Conservation (phyloP, 2,329 filamentous ascomycete species). For the Fusarium nematophilum region DNA sequence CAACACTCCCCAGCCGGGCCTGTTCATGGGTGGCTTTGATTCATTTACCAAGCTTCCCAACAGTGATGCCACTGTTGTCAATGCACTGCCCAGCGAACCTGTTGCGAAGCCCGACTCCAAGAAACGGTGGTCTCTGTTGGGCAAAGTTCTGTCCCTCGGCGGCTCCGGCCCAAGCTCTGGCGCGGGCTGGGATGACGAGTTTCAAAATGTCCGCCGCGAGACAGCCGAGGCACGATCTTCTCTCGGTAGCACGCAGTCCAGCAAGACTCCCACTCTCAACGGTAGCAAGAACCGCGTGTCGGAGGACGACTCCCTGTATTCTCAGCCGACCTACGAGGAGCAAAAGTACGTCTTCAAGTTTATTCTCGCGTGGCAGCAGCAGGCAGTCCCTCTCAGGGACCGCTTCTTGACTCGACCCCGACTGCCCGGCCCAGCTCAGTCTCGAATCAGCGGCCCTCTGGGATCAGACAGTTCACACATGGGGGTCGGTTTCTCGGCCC, state of each 20-base stretch:
- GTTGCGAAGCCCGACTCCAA: constrained; percentile 57
- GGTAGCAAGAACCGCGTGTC: constrained; percentile 52
- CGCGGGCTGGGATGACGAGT: constrained; percentile 54
- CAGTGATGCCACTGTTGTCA: constrained; percentile 37
- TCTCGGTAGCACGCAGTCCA: constrained; percentile 11
- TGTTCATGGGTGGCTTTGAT: constrained; percentile 62
- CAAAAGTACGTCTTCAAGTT: constrained; percentile 79
- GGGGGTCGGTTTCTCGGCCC: constrained; percentile 53
- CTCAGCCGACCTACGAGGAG: constrained; percentile 65
- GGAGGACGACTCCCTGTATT: constrained; percentile 65
- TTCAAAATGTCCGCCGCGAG: constrained; percentile 63
- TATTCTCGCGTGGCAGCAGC: constrained; percentile 73
- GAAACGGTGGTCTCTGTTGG: constrained; percentile 72
- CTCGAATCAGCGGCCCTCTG: constrained; percentile 61
- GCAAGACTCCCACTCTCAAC: constrained; percentile 48
- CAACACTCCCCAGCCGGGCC: constrained; percentile 58
- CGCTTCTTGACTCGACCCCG: constrained; percentile 75
- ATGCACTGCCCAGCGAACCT: constrained; percentile 41
- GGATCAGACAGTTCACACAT: constrained; percentile 54
- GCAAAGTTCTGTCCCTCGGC: constrained; percentile 66
- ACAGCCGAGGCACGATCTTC: constrained; percentile 58
- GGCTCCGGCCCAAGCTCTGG: constrained; percentile 26
- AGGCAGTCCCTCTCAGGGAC: constrained; percentile 65
- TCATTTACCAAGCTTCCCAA: constrained; percentile 50
- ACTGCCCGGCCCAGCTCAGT: constrained; percentile 77